Conservation (phyloP, 345 rosid genomes). For the Pistacia vera region DNA sequence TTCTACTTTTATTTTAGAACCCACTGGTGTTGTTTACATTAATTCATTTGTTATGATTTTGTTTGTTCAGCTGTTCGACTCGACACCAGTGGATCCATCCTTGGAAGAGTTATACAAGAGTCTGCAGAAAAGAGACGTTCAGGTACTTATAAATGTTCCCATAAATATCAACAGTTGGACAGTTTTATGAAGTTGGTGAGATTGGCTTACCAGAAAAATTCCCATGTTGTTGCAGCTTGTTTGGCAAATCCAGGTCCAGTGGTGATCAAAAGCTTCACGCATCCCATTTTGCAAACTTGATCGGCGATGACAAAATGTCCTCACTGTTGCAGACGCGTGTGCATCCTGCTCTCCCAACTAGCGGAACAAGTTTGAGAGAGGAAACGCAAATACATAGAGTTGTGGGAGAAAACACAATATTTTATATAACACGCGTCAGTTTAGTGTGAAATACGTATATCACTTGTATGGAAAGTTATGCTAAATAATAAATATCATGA, state of each 20-base stretch:
- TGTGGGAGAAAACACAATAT: not conserved
- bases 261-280: conserved; percentile 86
- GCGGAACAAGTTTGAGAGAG: conserved; percentile 29
- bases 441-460: no score
- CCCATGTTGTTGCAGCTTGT: conserved; percentile 48
- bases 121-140: conserved; percentile 69
- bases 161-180: not conserved
- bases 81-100: conserved; percentile 91
- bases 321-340: conserved; percentile 88
- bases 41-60: not conserved
- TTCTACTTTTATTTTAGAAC: no score
- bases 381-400: not conserved
- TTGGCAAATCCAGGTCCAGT: conserved; percentile 88
- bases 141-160: conserved; percentile 37
- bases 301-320: conserved; percentile 70
- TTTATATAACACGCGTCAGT: not conserved
- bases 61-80: conserved; percentile 66
- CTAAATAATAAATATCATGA: no score
- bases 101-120: conserved; percentile 68
- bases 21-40: not conserved
- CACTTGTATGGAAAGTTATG: no score
- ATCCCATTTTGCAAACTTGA: conserved; percentile 46
- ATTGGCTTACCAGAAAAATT: conserved; percentile 30
- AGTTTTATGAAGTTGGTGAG: not conserved
- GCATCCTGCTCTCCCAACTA: conserved; percentile 51